Conservation (phyloP, 768 basidiomycete genomes). For the Lentinula edodes region DNA sequence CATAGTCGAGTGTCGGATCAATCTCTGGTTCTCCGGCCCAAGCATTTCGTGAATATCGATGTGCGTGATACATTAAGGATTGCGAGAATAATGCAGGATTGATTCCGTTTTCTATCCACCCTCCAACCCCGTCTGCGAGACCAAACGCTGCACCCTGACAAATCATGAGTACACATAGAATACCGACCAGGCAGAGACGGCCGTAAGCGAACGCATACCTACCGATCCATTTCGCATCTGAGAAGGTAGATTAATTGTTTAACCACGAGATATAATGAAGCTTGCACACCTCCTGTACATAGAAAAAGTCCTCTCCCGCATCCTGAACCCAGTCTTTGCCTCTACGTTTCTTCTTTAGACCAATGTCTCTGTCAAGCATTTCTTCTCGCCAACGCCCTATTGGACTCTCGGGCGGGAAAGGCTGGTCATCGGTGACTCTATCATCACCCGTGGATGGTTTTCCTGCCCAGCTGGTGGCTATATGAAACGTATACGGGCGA, state of each 20-base stretch:
- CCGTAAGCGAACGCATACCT: conserved; percentile 38
- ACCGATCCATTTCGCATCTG: conserved; percentile 81
- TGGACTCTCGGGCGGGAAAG: conserved; percentile 52
- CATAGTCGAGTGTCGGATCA: conserved; percentile 71
- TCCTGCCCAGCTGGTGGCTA: conserved; percentile 74
- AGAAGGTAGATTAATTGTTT: not conserved
- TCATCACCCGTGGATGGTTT: conserved; percentile 45
- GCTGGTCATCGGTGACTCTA: conserved; percentile 26
- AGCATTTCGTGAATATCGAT: conserved; percentile 62
- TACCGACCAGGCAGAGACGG: conserved; percentile 20
- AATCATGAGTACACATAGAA: not conserved
- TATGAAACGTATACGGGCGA: conserved; percentile 62
- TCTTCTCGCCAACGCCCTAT: conserved; percentile 70
- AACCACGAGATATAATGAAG: not conserved
- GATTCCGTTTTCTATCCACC: conserved; percentile 79
- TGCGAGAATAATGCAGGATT: conserved; percentile 91
- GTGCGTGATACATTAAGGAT: conserved; percentile 83
- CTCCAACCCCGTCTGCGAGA: conserved; percentile 90
- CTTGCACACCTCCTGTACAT: conserved; percentile 59
- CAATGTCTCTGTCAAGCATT: conserved; percentile 44
- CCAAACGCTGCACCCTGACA: conserved; percentile 71
- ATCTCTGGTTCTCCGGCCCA: conserved; percentile 85
- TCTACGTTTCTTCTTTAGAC: conserved; percentile 29
- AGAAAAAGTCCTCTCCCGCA: conserved; percentile 61
- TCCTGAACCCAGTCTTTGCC: conserved; percentile 31